phyloP scores from a whole-genome alignment of 169 alveolate species.

The Babesia gibsoni region DNA sequence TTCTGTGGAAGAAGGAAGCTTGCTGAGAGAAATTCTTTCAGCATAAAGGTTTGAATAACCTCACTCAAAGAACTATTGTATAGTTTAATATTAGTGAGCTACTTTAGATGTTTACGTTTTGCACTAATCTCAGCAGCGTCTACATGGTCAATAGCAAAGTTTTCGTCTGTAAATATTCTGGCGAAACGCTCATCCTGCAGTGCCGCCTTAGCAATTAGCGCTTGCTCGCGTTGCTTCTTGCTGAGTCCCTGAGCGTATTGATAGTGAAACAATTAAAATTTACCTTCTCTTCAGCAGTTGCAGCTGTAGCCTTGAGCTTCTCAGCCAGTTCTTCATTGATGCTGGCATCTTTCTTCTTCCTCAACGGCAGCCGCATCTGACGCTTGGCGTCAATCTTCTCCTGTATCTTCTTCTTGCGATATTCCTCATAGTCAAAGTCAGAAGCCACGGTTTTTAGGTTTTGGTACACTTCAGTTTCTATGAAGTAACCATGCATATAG shows the following conservation, averaged over 20 bases:
- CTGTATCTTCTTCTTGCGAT: slow-evolving; percentile 43
- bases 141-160: slow-evolving; percentile 61
- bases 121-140: slow-evolving; percentile 20
- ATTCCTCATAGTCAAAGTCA: slow-evolving; percentile 58
- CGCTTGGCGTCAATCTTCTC: slow-evolving; percentile 63
- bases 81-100: background rate
- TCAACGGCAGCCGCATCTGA: slow-evolving; percentile 56
- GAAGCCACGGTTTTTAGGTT: slow-evolving; percentile 45
- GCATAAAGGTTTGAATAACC: no score
- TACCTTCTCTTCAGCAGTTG: slow-evolving; percentile 20
- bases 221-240: slow-evolving; percentile 53
- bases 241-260: slow-evolving; percentile 21
- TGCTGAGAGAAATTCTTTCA: no score
- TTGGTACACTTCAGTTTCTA: slow-evolving; percentile 25
- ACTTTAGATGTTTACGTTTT: slow-evolving; percentile 2
- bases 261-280: background rate
- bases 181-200: slow-evolving; percentile 63
- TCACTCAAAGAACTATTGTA: background rate
- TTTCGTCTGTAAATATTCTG: slow-evolving; percentile 59
- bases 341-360: slow-evolving; percentile 20
- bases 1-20: slow-evolving; percentile 62
- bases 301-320: slow-evolving; percentile 26
- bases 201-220: slow-evolving; percentile 55
- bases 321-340: slow-evolving; percentile 61
- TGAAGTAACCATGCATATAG: slow-evolving; percentile 93